Conservation (phyloP, 2,329 filamentous ascomycete genomes). For the Dactylellina parvicollis region DNA sequence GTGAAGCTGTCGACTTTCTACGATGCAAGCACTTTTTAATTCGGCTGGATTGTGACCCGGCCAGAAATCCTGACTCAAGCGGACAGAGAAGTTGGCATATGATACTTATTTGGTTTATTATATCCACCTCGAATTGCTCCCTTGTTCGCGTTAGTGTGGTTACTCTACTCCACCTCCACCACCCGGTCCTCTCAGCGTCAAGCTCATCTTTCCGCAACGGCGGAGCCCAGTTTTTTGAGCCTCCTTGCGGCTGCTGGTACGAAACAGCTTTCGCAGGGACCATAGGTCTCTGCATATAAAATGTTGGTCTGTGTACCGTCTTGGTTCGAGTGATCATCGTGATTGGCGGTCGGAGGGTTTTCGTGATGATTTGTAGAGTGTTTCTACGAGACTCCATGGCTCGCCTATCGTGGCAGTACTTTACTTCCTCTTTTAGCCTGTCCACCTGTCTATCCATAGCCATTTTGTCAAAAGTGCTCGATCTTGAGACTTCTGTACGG, state of each 20-base stretch:
- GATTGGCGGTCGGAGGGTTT: constrained; percentile 19
- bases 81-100: constrained; percentile 42
- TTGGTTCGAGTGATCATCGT: constrained; percentile 37
- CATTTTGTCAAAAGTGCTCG: constrained; percentile 9
- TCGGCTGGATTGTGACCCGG: not conserved
- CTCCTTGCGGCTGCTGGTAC: not conserved
- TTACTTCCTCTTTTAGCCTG: constrained; percentile 25
- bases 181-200: not conserved
- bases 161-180: not conserved
- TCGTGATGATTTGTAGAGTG: constrained; percentile 3
- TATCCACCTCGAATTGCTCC: not conserved
- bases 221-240: not conserved
- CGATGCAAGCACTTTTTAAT: constrained; percentile 21
- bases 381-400: constrained; percentile 1
- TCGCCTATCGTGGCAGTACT: constrained; percentile 12
- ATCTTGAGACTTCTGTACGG: constrained; percentile 7
- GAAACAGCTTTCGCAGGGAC: constrained; percentile 18
- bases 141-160: not conserved
- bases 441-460: constrained; percentile 24
- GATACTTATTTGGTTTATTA: not conserved
- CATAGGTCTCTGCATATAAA: not conserved
- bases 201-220: not conserved
- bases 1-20: not conserved
- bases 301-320: constrained; percentile 10
- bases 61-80: constrained; percentile 23